These are phyloP conservation scores for Epicoccum nigrum DNA, from an alignment of 2,329 filamentous ascomycete species.

Conservation along the genomic window DNA sequence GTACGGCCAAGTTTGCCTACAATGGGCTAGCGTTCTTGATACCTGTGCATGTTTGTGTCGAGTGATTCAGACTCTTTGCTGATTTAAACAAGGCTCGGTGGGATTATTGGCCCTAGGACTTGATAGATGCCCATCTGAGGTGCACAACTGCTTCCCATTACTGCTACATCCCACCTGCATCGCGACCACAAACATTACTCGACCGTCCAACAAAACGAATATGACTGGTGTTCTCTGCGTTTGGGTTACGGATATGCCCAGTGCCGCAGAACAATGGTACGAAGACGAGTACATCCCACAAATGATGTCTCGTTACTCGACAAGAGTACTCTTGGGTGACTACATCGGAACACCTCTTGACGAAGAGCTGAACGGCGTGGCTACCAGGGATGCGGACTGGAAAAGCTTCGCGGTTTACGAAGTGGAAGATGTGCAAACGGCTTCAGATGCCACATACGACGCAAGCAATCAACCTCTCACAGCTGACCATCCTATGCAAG, in stretches of 20 bases:
- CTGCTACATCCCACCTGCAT: not conserved
- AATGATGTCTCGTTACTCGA: slow-evolving; percentile 3
- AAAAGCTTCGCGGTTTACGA: slow-evolving; percentile 10
- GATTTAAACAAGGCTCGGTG: not conserved
- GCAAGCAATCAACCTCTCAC: not conserved
- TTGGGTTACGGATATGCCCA: slow-evolving; percentile 24
- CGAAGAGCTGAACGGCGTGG: not conserved
- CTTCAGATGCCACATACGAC: not conserved
- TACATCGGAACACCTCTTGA: slow-evolving; percentile 3
- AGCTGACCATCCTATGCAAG: not conserved
- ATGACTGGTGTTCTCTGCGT: slow-evolving; percentile 26
- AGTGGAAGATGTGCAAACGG: not conserved
- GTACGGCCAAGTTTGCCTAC: too few species aligned
- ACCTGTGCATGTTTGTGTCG: too few species aligned
- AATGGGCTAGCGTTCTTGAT: too few species aligned
- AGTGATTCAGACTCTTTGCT: too few species aligned
- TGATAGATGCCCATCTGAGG: not conserved
- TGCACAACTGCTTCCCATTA: not conserved
- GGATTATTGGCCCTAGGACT: not conserved
- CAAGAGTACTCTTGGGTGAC: slow-evolving; percentile 9
- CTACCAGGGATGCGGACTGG: slow-evolving; percentile 4
- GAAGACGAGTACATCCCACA: slow-evolving; percentile 21
- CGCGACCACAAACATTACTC: not conserved
- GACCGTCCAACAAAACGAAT: not conserved
- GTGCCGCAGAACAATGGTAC: slow-evolving; percentile 21